These are phyloP conservation scores for Microthlaspi erraticum DNA, from an alignment of 345 rosid genomes.

Conservation along the genomic window DNA sequence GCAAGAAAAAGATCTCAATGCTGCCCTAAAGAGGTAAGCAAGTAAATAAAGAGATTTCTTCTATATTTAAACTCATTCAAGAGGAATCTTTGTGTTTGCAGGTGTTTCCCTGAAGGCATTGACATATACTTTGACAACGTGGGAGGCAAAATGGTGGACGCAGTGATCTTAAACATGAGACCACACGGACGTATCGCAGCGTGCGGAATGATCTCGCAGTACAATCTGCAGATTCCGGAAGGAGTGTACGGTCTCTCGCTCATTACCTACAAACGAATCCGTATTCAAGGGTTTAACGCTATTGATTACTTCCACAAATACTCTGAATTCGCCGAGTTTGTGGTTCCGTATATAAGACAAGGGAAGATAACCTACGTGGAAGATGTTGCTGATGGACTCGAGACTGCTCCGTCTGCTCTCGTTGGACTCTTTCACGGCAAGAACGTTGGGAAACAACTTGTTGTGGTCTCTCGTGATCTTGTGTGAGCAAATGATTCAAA, in stretches of 20 bases:
- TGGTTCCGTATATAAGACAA: slow-evolving; percentile 49
- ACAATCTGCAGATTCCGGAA: slow-evolving; percentile 51
- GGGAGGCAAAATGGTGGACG: slow-evolving; percentile 60
- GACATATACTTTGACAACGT: slow-evolving; percentile 51
- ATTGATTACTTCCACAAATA: slow-evolving; percentile 54
- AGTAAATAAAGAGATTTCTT: neutral
- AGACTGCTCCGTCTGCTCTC: slow-evolving; percentile 58
- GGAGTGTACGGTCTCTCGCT: slow-evolving; percentile 35
- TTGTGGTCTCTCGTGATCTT: slow-evolving; percentile 40
- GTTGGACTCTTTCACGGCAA: slow-evolving; percentile 57
- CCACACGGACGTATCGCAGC: slow-evolving; percentile 54
- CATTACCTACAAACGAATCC: slow-evolving; percentile 41
- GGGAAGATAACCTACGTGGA: slow-evolving; percentile 61
- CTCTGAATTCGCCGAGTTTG: slow-evolving; percentile 47
- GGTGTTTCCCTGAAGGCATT: slow-evolving; percentile 53
- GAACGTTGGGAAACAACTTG: slow-evolving; percentile 65
- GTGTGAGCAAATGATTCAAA: neutral
- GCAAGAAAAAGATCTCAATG: slow-evolving; percentile 52
- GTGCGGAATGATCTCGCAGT: slow-evolving; percentile 66
- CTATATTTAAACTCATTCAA: neutral
- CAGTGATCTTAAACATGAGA: slow-evolving; percentile 60
- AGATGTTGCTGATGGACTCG: slow-evolving; percentile 61
- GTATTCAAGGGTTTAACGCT: slow-evolving; percentile 45
- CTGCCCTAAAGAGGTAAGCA: slow-evolving; percentile 53
- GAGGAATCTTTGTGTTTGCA: neutral